Percentiles rank a stretch among this genome's conserved stretches.
These are phyloP conservation scores for Penicillium sp. DNA, from an alignment of 2,329 filamentous ascomycete species.

Conservation along the genomic window DNA sequence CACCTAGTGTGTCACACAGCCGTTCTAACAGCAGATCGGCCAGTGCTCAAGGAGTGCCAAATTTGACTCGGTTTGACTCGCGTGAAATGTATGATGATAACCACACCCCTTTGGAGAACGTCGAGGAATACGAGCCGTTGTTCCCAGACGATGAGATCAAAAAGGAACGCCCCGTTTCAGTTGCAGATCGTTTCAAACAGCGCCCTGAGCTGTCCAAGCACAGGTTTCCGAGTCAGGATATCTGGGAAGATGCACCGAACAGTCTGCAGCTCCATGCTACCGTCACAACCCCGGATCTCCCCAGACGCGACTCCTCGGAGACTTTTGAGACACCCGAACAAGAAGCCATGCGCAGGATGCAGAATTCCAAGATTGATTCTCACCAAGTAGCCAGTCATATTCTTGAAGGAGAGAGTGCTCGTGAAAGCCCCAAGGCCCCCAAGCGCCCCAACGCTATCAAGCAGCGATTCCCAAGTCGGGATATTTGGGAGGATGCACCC, in stretches of 20 bases:
- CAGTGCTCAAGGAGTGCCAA: conserved; percentile 61
- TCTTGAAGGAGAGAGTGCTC: conserved; percentile 27
- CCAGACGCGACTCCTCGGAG: conserved; percentile 45
- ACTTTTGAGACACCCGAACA: conserved; percentile 50
- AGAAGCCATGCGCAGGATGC: conserved; percentile 45
- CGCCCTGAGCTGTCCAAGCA: conserved; percentile 56
- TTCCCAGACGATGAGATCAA: conserved; percentile 78
- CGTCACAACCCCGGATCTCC: conserved; percentile 76
- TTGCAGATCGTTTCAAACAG: conserved; percentile 57
- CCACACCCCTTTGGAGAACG: conserved; percentile 75
- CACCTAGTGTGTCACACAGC: conserved; percentile 59
- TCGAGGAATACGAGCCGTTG: conserved; percentile 91
- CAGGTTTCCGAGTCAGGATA: conserved; percentile 89
- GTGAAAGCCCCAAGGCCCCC: conserved; percentile 25
- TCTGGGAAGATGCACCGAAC: conserved; percentile 94
- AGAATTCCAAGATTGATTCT: conserved; percentile 41
- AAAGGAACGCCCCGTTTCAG: conserved; percentile 52
- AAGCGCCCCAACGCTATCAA: conserved; percentile 54
- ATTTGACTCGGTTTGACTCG: conserved; percentile 56
- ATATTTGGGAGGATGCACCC: conserved; percentile 93
- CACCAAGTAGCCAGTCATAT: conserved; percentile 37
- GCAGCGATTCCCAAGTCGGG: conserved; percentile 82
- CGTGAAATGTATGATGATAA: conserved; percentile 53
- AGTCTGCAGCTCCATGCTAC: conserved; percentile 76
- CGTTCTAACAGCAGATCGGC: conserved; percentile 65